Conservation (phyloP, 2,329 filamentous ascomycete genomes). For the Malbranchea zuffiana region DNA sequence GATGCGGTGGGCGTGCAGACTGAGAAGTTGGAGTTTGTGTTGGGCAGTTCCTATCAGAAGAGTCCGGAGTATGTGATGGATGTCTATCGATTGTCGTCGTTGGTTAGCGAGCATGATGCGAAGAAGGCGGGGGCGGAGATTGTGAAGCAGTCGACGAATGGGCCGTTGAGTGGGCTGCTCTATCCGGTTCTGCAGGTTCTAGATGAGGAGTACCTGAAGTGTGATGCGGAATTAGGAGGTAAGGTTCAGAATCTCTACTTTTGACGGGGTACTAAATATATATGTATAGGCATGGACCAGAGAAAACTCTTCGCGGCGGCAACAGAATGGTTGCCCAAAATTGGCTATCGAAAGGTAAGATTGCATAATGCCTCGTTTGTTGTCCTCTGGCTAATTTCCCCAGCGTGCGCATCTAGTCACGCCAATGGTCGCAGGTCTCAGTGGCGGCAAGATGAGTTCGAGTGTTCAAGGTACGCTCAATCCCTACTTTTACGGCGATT, state of each 20-base stretch:
- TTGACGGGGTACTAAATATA: neutral
- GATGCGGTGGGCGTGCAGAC: slow-evolving; percentile 63
- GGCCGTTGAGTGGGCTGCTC: slow-evolving; percentile 60
- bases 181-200: slow-evolving; percentile 84
- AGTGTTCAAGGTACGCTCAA: slow-evolving; percentile 40
- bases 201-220: slow-evolving; percentile 79
- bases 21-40: slow-evolving; percentile 62
- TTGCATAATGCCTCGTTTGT: slow-evolving; percentile 14
- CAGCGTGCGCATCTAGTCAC: slow-evolving; percentile 62
- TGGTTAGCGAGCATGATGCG: slow-evolving; percentile 67
- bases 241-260: neutral
- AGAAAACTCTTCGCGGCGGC: slow-evolving; percentile 81
- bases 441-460: slow-evolving; percentile 77
- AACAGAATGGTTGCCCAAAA: slow-evolving; percentile 69
- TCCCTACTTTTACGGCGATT: neutral
- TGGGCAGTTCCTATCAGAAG: slow-evolving; percentile 65
- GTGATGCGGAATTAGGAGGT: slow-evolving; percentile 80
- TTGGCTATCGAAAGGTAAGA: slow-evolving; percentile 63
- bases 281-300: slow-evolving; percentile 61
- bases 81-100: slow-evolving; percentile 60
- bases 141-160: slow-evolving; percentile 79
- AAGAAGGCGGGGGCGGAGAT: slow-evolving; percentile 88
- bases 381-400: neutral
- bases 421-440: slow-evolving; percentile 79
- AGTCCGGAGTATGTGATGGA: slow-evolving; percentile 70